Evolutionary conservation across 202 grass and related monocot genomes (phyloP).

Genomic region (Carex sylvatica): DNA sequence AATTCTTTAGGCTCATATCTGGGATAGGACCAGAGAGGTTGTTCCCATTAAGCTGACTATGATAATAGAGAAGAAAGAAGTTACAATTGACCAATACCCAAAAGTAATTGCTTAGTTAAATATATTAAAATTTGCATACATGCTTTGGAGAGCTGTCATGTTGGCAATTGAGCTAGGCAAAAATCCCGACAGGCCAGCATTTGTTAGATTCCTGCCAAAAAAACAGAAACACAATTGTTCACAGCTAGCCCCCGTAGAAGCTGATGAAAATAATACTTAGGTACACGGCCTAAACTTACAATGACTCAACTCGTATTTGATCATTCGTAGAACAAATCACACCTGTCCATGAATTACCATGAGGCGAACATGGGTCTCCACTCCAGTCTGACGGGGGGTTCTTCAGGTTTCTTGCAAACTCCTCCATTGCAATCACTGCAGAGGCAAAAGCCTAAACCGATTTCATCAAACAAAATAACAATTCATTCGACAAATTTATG

Average conservation of each 20-base stretch:
- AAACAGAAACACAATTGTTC: constrained; percentile 25
- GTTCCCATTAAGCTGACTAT: constrained; percentile 68
- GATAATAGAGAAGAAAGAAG: constrained; percentile 17
- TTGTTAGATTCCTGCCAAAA: constrained; percentile 70
- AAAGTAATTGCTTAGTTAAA: neutral
- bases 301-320: constrained; percentile 40
- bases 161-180: constrained; percentile 57
- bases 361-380: constrained; percentile 81
- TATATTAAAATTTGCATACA: constrained; percentile 41
- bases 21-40: constrained; percentile 74
- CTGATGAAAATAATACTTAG: neutral
- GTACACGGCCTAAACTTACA: constrained; percentile 41
- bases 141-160: constrained; percentile 54
- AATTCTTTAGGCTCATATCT: constrained; percentile 53
- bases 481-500: neutral
- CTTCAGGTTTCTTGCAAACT: constrained; percentile 50
- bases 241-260: neutral
- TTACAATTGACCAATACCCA: neutral
- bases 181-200: constrained; percentile 67
- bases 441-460: constrained; percentile 31
- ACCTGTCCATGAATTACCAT: constrained; percentile 64
- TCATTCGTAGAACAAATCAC: constrained; percentile 50
- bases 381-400: constrained; percentile 79
- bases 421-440: constrained; percentile 72
- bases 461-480: constrained; percentile 39